Conservation (phyloP, 495 filamentous ascomycete species). For the Cenococcum geophilum region DNA sequence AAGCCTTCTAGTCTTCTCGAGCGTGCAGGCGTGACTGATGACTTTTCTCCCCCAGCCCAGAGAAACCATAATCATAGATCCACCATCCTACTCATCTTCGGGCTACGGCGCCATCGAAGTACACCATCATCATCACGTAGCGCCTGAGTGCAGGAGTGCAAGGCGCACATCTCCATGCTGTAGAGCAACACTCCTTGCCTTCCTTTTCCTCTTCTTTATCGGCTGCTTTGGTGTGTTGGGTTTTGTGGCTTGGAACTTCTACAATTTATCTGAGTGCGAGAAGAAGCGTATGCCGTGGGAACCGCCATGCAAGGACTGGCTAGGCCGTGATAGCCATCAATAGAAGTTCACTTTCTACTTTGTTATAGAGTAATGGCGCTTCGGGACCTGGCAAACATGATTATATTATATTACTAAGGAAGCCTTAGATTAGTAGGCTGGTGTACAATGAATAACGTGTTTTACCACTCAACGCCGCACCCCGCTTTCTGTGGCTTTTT, state of each 20-base stretch:
- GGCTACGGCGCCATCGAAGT: slow-evolving; percentile 21
- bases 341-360: too few species aligned
- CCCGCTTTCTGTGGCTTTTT: too few species aligned
- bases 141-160: neutral
- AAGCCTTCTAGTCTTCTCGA: too few species aligned
- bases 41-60: slow-evolving; percentile 3
- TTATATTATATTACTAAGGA: too few species aligned
- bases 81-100: slow-evolving; percentile 14
- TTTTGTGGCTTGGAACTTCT: slow-evolving; percentile 22
- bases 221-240: slow-evolving; percentile 3
- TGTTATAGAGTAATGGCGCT: too few species aligned
- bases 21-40: too few species aligned
- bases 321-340: slow-evolving; percentile 12
- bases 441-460: too few species aligned
- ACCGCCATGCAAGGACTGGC: slow-evolving; percentile 19
- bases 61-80: slow-evolving; percentile 7
- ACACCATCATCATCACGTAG: slow-evolving; percentile 12
- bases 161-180: slow-evolving; percentile 11
- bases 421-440: too few species aligned
- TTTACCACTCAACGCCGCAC: too few species aligned
- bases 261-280: slow-evolving; percentile 18
- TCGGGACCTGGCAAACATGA: too few species aligned
- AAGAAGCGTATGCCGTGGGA: slow-evolving; percentile 21
- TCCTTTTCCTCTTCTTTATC: slow-evolving; percentile 10
- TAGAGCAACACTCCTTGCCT: slow-evolving; percentile 5